Base-by-base conservation (phyloP, 768 basidiomycete genomes). In the Auricularia auricula-judae region DNA sequence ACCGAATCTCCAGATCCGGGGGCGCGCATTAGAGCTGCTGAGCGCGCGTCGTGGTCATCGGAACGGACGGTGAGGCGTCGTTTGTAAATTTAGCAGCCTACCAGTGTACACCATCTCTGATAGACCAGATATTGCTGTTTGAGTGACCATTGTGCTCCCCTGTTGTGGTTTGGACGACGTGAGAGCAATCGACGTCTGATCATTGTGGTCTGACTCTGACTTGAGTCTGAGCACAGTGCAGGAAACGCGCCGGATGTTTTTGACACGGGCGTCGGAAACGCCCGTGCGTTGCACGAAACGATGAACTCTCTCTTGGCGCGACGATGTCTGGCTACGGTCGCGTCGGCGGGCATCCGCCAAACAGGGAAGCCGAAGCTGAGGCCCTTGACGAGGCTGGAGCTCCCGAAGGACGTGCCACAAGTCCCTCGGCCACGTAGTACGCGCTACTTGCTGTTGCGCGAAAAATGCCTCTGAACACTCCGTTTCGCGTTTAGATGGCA, bases 351-450 rank as follows among this genome's bases (percentile, higher is more conserved):
- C 21, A 5, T 5, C 7, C 56, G 23, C 3, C 21, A 59, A 33
- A 12, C 23, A 2, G 23, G 23, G 1, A 23, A 59, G 29, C 21
- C 21, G 8, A 59, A 14, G 34, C 56, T 29, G 5, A 14, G 8
- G 21, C 29, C 56, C 18, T 8, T 12, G 23, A 35, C 39, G 3
- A 42, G 39, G 39, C 39, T 42, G 39, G 39, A 42, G 8, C 39
- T 59, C 3, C 29, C 23, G 29, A 34, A 23, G 56, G 23, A 7
- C 56, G 23, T 59, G 8, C 56, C 56, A 1, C 14, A 59, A 18
- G 72, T 76, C 54, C 82, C 78, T 36, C 67, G 69, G n/a, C 72
- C 74, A 54, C 70, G 69, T 66, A 77, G 79, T 79, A 66, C 64
- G 36, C 23, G 18, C 33, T 29, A 43, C 65, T 42, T 12, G 34